Conservation (phyloP, 805 yeast genomes). For the Zygotorulaspora chibaensis region DNA sequence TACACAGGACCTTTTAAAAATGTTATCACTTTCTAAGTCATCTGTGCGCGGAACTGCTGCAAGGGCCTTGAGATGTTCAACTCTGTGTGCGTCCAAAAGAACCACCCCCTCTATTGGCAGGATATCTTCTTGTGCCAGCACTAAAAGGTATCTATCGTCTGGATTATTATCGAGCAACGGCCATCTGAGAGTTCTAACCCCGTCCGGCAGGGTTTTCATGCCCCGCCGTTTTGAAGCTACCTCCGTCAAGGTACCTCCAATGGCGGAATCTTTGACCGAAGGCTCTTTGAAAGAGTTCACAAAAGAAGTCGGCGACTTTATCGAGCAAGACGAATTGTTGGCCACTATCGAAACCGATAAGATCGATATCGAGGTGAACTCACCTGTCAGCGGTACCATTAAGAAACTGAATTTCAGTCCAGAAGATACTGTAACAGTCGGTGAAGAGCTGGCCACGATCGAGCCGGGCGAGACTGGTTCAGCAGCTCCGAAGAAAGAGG, state of each 20-base stretch:
- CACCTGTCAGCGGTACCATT: constrained; percentile 88
- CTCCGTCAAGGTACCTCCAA: constrained; percentile 86
- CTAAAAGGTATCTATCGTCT: constrained; percentile 15
- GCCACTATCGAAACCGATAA: constrained; percentile 98
- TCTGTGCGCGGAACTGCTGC: constrained; percentile 8
- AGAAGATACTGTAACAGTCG: constrained; percentile 93
- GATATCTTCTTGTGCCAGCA: neutral
- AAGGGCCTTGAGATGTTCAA: constrained; percentile 10
- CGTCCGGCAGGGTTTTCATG: constrained; percentile 13
- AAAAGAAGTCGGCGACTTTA: constrained; percentile 82
- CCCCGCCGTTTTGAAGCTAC: constrained; percentile 37
- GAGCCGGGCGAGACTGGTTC: constrained; percentile 69
- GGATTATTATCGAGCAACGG: constrained; percentile 6
- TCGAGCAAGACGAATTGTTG: constrained; percentile 78
- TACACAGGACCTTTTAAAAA: neutral
- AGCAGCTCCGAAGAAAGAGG: constrained; percentile 31
- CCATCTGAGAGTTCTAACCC: constrained; percentile 1
- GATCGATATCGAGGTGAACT: constrained; percentile 94
- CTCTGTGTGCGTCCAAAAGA: constrained; percentile 8
- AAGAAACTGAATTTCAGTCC: constrained; percentile 75
- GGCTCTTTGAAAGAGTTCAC: constrained; percentile 77
- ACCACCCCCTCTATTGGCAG: constrained; percentile 3
- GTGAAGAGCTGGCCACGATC: constrained; percentile 83
- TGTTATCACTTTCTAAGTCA: neutral
- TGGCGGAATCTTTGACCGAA: constrained; percentile 98